Conservation (phyloP, 805 yeast species). For the Candida andamanensis region DNA sequence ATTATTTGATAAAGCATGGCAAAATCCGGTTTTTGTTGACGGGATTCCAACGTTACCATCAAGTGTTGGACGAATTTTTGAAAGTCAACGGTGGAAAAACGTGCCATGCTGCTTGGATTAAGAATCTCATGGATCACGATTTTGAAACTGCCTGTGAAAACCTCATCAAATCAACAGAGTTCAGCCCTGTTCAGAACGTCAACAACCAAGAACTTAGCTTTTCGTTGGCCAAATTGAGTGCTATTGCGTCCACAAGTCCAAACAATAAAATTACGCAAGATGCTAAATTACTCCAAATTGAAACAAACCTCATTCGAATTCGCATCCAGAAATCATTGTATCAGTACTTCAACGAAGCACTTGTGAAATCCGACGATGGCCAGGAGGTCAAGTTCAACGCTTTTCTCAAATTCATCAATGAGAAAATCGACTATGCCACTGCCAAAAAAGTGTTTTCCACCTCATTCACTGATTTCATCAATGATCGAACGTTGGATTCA, state of each 20-base stretch:
- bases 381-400: constrained; percentile 8
- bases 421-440: constrained; percentile 9
- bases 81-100: constrained; percentile 34
- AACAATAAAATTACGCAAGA: constrained; percentile 10
- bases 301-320: constrained; percentile 43
- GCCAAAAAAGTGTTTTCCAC: constrained; percentile 15
- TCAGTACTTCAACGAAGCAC: constrained; percentile 10
- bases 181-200: constrained; percentile 33
- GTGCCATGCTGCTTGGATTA: constrained; percentile 67
- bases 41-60: constrained; percentile 50
- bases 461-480: constrained; percentile 25
- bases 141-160: constrained; percentile 47
- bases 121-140: constrained; percentile 48
- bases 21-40: constrained; percentile 51
- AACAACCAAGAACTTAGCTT: constrained; percentile 50
- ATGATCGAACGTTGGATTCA: constrained; percentile 35
- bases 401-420: constrained; percentile 15
- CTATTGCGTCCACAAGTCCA: constrained; percentile 36
- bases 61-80: constrained; percentile 50
- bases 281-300: constrained; percentile 39
- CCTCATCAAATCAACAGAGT: constrained; percentile 37
- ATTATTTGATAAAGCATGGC: constrained; percentile 49
- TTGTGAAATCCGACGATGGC: constrained; percentile 6
- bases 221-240: constrained; percentile 68
- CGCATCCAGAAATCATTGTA: constrained; percentile 44